Conservation (phyloP, 345 rosid species). For the Hibiscus trionum region DNA sequence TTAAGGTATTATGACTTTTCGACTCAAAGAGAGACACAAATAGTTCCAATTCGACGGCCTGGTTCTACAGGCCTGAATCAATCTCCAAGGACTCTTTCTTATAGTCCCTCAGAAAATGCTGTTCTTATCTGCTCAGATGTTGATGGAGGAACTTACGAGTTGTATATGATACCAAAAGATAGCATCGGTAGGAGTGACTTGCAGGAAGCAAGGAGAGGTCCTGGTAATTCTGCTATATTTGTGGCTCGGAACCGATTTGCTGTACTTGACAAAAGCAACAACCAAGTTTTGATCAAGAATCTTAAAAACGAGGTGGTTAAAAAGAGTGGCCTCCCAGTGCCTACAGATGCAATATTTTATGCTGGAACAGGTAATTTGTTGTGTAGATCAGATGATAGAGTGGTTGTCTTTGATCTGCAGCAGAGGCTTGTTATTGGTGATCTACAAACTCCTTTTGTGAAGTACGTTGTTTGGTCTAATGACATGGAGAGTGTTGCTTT, state of each 20-base stretch:
- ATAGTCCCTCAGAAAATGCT: constrained; percentile 90
- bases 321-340: constrained; percentile 57
- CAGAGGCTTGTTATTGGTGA: constrained; percentile 87
- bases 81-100: constrained; percentile 84
- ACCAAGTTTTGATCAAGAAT: constrained; percentile 75
- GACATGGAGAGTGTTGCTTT: constrained; percentile 92
- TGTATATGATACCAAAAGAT: constrained; percentile 77
- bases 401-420: constrained; percentile 80
- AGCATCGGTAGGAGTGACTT: constrained; percentile 61
- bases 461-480: constrained; percentile 83
- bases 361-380: constrained; percentile 90
- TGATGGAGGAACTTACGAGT: constrained; percentile 90
- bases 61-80: constrained; percentile 73
- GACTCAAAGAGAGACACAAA: constrained; percentile 66
- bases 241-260: constrained; percentile 84
- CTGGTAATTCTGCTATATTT: constrained; percentile 75
- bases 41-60: constrained; percentile 74
- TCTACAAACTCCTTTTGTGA: constrained; percentile 69
- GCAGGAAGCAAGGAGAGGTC: constrained; percentile 85
- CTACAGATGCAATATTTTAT: constrained; percentile 80
- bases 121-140: constrained; percentile 82
- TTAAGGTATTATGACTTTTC: constrained; percentile 73
- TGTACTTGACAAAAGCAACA: constrained; percentile 80
- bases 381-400: constrained; percentile 85
- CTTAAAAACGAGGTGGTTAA: constrained; percentile 77